phyloP scores from a whole-genome alignment of 129 eudicot species.

The Tanacetum coccineum region DNA sequence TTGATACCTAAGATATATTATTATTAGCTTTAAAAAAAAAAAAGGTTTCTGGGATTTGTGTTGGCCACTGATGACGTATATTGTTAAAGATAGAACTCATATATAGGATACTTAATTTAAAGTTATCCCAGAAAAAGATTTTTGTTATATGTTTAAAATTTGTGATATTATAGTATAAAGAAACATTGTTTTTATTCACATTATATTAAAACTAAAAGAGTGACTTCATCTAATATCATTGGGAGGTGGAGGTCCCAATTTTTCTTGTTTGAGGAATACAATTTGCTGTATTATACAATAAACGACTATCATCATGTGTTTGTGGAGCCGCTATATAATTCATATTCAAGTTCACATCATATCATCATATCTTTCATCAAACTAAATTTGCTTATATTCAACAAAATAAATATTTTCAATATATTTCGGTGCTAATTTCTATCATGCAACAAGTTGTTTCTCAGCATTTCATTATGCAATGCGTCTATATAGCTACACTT shows the following conservation, averaged over 20 bases:
- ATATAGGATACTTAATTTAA: slow-evolving; percentile 22
- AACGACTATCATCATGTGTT: slow-evolving; percentile 28
- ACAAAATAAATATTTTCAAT: neutral
- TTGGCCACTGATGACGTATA: slow-evolving; percentile 35
- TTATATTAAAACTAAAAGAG: slow-evolving; percentile 18
- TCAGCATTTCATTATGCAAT: too few species aligned
- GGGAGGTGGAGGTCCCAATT: slow-evolving; percentile 31
- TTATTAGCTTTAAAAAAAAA: neutral
- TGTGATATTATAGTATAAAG: slow-evolving; percentile 20
- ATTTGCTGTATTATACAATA: slow-evolving; percentile 36
- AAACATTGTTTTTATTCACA: slow-evolving; percentile 10
- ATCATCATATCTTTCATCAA: slow-evolving; percentile 3
- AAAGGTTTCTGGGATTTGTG: slow-evolving; percentile 28
- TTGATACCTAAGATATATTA: neutral
- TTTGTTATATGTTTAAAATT: neutral
- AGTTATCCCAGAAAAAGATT: neutral
- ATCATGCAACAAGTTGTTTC: too few species aligned
- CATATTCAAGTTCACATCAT: neutral
- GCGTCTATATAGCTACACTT: too few species aligned
- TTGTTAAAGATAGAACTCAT: slow-evolving; percentile 32
- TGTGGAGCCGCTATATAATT: slow-evolving; percentile 34
- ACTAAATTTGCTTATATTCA: slow-evolving; percentile 12
- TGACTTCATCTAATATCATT: slow-evolving; percentile 22
- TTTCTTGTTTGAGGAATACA: slow-evolving; percentile 33
- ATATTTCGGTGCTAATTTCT: neutral